Evolutionary conservation across 2,329 filamentous ascomycete genomes (phyloP), one percentile per base, ranked within the genome.

Genomic region (Ascomycota sp.): DNA sequence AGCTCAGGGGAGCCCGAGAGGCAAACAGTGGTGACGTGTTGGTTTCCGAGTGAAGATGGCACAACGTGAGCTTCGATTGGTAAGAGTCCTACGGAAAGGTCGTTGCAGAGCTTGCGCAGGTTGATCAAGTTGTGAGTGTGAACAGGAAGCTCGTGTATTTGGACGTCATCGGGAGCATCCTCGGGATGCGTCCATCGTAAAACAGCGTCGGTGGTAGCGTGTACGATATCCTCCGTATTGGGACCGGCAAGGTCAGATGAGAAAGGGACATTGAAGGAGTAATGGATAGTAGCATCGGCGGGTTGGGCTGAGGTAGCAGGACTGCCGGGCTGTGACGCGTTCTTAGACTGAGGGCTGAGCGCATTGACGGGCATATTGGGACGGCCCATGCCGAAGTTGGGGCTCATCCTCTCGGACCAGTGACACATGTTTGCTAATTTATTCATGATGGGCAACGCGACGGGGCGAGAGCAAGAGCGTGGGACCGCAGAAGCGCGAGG

Each of bases 201-300:
- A 42, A 92, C 74, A 39, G 86, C 84, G 44, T 82, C 79, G 37
- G 74, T 72, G 41, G 80, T 92, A 41, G 86, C 83, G 58, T 93
- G 86, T 39, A 95, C 69, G 47, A 98, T 81, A 55, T 95, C 84
- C 55, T 93, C 83, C 44, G 78, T 78, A 48, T 95, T 83, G 41
- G 89, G 89, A 27, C 89, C 89, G 40, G 80, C 71, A 39, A 98
- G 72, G 47, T 86, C 86, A 41, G 81, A 92, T 44, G 83, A 76
- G 58, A 95, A 93, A 39, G 89, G 89, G 33, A 98, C 78, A 52
- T 93, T 95, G 72, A 98, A 95, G 42, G 82, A 86, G 53, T 92
- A 76, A 56, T 91, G 82, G 55, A 95, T 80, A 43, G 72, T 73
- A 34, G 75, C 65, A 52, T 86, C 78, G 49, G 76, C 67, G 40